These are phyloP conservation scores for Gillenia trifoliata DNA, from an alignment of 306 rosid genomes.

Conservation along the genomic window DNA sequence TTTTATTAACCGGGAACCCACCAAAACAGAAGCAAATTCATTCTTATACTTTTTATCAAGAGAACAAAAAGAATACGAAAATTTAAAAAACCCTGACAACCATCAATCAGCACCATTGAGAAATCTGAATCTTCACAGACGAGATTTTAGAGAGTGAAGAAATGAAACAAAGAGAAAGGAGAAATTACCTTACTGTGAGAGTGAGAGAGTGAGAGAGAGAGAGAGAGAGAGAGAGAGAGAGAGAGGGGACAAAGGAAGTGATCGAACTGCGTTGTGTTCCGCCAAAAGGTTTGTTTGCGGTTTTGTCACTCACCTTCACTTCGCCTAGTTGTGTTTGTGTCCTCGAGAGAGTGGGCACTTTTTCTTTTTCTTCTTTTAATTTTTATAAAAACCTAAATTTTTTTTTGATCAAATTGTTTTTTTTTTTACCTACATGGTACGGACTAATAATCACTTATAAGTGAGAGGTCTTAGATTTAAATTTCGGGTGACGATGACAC, in stretches of 20 bases:
- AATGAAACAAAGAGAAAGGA: constrained; percentile 3
- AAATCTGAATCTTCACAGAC: not conserved
- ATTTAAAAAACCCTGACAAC: not conserved
- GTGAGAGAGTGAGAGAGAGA: not conserved
- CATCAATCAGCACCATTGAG: not conserved
- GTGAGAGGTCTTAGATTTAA: too few relatives aligned
- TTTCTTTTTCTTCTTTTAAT: too few relatives aligned
- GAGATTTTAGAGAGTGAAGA: not conserved
- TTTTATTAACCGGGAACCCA: not conserved
- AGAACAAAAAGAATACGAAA: not conserved
- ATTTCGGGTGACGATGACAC: too few relatives aligned
- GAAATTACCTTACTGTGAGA: constrained; percentile 12
- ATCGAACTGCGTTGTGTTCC: not conserved
- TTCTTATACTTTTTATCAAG: not conserved
- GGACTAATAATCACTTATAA: too few relatives aligned
- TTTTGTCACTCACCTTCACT: not conserved
- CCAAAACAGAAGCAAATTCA: not conserved
- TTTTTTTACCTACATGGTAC: too few relatives aligned
- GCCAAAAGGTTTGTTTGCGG: not conserved
- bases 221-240: not conserved
- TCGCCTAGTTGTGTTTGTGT: not conserved
- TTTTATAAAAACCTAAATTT: too few relatives aligned
- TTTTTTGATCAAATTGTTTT: too few relatives aligned
- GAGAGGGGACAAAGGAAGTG: not conserved
- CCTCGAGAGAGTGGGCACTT: not conserved